Conservation (phyloP, 805 yeast species). For the Yarrowia sp. region DNA sequence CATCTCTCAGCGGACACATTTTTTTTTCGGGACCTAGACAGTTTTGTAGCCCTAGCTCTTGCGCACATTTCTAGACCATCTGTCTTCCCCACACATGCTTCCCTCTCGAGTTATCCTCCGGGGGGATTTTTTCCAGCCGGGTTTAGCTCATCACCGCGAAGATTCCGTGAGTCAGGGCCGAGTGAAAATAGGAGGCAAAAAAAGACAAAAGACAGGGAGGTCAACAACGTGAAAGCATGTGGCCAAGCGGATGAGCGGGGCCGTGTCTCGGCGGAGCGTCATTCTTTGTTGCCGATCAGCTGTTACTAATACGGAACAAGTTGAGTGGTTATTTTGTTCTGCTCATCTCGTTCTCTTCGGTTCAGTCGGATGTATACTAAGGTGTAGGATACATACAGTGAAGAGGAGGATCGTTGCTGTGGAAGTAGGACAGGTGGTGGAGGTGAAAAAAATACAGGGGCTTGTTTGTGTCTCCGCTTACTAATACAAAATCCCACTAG, state of each 20-base stretch:
- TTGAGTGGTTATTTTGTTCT: no score
- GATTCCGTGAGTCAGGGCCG: slow-evolving; percentile 35
- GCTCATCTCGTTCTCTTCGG: no score
- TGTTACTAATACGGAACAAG: no score
- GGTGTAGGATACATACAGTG: no score
- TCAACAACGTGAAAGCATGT: neutral
- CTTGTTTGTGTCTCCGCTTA: no score
- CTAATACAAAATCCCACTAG: no score
- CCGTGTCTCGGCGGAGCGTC: neutral
- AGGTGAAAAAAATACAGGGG: no score
- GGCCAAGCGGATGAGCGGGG: slow-evolving; percentile 14
- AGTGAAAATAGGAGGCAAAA: slow-evolving; percentile 34
- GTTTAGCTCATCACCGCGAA: slow-evolving; percentile 26
- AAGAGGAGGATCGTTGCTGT: no score
- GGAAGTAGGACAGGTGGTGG: no score
- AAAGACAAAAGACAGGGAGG: neutral
- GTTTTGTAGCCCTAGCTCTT: neutral
- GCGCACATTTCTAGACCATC: slow-evolving; percentile 4
- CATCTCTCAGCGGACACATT: neutral
- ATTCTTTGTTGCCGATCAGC: no score
- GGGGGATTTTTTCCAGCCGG: slow-evolving; percentile 29
- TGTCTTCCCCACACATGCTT: neutral
- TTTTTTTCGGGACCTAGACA: slow-evolving; percentile 7
- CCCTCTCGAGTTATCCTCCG: neutral
- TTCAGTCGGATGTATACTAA: no score